Conservation (phyloP, 257 asterid genomes). For the Asclepias syriaca region DNA sequence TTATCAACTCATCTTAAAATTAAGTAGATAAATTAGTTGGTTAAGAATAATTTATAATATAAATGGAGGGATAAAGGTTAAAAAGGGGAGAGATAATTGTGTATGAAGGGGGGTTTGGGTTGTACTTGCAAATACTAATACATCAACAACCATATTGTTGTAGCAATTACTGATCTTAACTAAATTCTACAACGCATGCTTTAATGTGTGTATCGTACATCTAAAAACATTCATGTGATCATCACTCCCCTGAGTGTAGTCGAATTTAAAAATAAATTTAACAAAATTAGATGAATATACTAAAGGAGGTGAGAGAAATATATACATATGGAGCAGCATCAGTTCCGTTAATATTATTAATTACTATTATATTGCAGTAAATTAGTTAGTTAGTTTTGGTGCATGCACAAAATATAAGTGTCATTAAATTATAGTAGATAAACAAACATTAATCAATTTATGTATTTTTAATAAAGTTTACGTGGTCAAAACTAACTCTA, state of each 20-base stretch:
- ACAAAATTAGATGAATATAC: too few species aligned
- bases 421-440: neutral
- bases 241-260: too few species aligned
- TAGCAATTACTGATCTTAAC: neutral
- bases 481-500: neutral
- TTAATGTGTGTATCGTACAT: too few species aligned
- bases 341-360: too few species aligned
- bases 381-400: neutral
- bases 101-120: neutral
- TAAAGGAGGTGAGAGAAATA: too few species aligned
- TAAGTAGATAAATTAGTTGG: neutral
- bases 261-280: too few species aligned
- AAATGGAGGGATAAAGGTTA: neutral
- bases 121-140: neutral
- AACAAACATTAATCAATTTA: too few species aligned
- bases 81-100: neutral
- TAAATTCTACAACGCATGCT: neutral
- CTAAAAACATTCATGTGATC: too few species aligned
- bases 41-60: neutral
- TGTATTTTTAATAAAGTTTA: too few species aligned
- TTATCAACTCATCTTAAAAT: too few species aligned
- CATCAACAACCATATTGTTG: neutral
- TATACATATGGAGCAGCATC: too few species aligned
- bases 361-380: too few species aligned
- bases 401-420: neutral